Evolutionary conservation across 31 red algal genomes (phyloP).

Genomic region (Asparagopsis taxiformis): DNA sequence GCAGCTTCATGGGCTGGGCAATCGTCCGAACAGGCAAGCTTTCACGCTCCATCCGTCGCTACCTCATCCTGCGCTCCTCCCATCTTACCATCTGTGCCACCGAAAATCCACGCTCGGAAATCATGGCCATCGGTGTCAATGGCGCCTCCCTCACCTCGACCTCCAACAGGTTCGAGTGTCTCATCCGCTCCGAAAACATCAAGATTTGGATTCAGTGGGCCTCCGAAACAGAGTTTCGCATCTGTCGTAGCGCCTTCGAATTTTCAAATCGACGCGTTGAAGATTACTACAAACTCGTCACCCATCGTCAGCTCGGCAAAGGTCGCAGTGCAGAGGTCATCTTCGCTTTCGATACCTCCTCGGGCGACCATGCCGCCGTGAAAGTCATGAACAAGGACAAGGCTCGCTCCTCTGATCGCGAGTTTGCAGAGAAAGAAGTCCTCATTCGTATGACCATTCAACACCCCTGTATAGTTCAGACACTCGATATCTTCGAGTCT

Average conservation of each 20-base stretch:
- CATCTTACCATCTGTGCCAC: constrained; percentile 18
- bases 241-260: constrained; percentile 51
- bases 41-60: constrained; percentile 41
- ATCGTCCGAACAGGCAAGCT: constrained; percentile 24
- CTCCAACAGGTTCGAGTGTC: constrained; percentile 37
- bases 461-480: constrained; percentile 73
- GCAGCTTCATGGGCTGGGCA: constrained; percentile 49
- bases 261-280: constrained; percentile 45
- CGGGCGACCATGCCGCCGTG: constrained; percentile 75
- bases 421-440: constrained; percentile 70
- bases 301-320: constrained; percentile 44
- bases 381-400: constrained; percentile 77
- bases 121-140: constrained; percentile 22
- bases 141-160: constrained; percentile 10
- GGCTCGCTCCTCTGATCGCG: constrained; percentile 36
- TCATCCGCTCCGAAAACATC: constrained; percentile 21
- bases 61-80: constrained; percentile 34
- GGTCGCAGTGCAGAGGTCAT: constrained; percentile 54
- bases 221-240: constrained; percentile 43
- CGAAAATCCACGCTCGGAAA: constrained; percentile 18
- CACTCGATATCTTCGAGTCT: constrained; percentile 81
- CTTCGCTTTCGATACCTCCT: constrained; percentile 69
- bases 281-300: constrained; percentile 42
- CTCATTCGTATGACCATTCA: constrained; percentile 76
- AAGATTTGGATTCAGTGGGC: constrained; percentile 43